phyloP scores from a whole-genome alignment of 495 filamentous ascomycete species.

The Aspergillus steynii region DNA sequence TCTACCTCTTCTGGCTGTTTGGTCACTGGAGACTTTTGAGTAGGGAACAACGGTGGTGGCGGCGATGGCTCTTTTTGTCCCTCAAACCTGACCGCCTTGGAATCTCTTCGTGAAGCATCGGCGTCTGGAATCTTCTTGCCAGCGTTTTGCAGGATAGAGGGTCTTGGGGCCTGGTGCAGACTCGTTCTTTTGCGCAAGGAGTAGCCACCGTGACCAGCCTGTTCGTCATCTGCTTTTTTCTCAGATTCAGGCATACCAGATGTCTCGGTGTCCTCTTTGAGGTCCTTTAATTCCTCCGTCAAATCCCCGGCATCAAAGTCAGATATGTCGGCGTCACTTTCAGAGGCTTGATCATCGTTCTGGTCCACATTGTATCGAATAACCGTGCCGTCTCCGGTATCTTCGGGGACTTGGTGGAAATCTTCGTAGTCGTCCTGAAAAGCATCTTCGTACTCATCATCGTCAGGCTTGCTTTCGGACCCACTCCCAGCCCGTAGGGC shows the following conservation, averaged over 20 bases:
- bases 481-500: slow-evolving; percentile 12
- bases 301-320: slow-evolving; percentile 43
- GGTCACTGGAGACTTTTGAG: slow-evolving; percentile 4
- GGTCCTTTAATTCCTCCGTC: slow-evolving; percentile 42
- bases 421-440: slow-evolving; percentile 28
- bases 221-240: slow-evolving; percentile 20
- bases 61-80: slow-evolving; percentile 17
- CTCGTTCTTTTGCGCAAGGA: slow-evolving; percentile 16
- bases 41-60: background rate
- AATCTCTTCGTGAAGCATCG: slow-evolving; percentile 27
- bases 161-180: slow-evolving; percentile 2
- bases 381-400: slow-evolving; percentile 42
- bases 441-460: slow-evolving; percentile 9
- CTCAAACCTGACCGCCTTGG: slow-evolving; percentile 39
- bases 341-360: slow-evolving; percentile 26
- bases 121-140: slow-evolving; percentile 2
- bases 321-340: slow-evolving; percentile 39
- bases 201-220: slow-evolving; percentile 3
- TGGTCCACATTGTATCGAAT: slow-evolving; percentile 40
- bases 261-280: slow-evolving; percentile 44
- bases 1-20: slow-evolving; percentile 14
- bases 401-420: slow-evolving; percentile 31
- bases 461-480: slow-evolving; percentile 1
- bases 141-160: background rate
- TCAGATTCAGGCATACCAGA: slow-evolving; percentile 20